A percentile compares a stretch with the other conserved stretches of the same genome.
These are phyloP conservation scores for Ustilago nuda DNA, from an alignment of 1,284 basidiomycete species.

Conservation along the genomic window DNA sequence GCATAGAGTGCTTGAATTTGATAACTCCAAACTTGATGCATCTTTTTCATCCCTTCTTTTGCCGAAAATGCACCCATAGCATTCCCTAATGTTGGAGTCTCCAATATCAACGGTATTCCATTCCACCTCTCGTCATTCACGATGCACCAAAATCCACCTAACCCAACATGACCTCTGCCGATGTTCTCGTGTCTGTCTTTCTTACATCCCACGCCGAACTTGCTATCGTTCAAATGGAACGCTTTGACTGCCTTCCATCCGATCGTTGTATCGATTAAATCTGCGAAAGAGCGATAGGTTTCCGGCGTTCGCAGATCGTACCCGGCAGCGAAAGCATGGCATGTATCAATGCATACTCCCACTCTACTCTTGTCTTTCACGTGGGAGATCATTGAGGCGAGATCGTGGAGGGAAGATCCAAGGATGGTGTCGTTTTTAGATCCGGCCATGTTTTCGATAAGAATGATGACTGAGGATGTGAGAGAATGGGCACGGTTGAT, in stretches of 20 bases:
- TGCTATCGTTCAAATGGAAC: conserved; percentile 88
- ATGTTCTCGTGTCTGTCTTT: conserved; percentile 87
- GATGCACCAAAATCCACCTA: conserved; percentile 77
- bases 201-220: conserved; percentile 75
- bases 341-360: conserved; percentile 87
- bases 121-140: conserved; percentile 78
- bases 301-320: conserved; percentile 79
- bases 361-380: conserved; percentile 81
- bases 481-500: conserved; percentile 82
- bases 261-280: conserved; percentile 77
- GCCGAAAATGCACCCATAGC: conserved; percentile 22
- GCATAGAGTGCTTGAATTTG: conserved; percentile 71
- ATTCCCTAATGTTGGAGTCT: conserved; percentile 74
- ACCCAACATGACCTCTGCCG: conserved; percentile 79
- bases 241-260: conserved; percentile 78
- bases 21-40: conserved; percentile 76
- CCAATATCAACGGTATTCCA: conserved; percentile 82
- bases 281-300: conserved; percentile 70
- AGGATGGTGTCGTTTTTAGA: conserved; percentile 78
- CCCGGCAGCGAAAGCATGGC: conserved; percentile 86
- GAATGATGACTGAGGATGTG: conserved; percentile 76
- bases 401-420: conserved; percentile 78
- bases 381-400: conserved; percentile 77
- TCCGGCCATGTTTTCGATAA: conserved; percentile 86
- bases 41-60: conserved; percentile 47